A percentile compares a stretch with the other conserved stretches of the same genome.
Evolutionary conservation across 352 stramenopile genomes (phyloP).

Genomic region (Globisporangium emineosum): DNA sequence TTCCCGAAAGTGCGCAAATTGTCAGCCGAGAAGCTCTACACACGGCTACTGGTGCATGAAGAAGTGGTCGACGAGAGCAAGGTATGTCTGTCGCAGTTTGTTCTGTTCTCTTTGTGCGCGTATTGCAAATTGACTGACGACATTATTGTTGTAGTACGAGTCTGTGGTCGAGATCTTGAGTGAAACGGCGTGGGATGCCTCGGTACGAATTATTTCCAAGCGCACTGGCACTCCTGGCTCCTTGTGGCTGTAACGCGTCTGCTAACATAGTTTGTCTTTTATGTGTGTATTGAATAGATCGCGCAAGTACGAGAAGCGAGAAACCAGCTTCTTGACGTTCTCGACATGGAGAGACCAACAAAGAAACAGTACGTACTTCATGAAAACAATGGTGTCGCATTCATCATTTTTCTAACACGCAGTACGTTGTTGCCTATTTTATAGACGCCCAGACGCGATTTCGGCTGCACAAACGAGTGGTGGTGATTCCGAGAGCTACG

Average conservation of each 20-base stretch:
- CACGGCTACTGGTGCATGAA: constrained; percentile 70
- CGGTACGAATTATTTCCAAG: constrained; percentile 34
- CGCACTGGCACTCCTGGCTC: too few relatives aligned
- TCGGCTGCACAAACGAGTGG: background rate
- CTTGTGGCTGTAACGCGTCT: background rate
- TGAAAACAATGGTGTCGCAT: background rate
- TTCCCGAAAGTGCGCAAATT: constrained; percentile 86
- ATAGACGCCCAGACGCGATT: constrained; percentile 7
- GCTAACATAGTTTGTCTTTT: constrained; percentile 3
- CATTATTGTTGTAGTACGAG: constrained; percentile 45
- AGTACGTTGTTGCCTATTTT: background rate
- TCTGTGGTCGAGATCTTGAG: constrained; percentile 73
- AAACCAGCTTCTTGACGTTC: constrained; percentile 59
- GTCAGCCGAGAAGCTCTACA: constrained; percentile 83
- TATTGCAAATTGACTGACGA: background rate
- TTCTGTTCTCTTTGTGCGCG: background rate
- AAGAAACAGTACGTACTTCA: constrained; percentile 50
- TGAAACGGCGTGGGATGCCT: constrained; percentile 76
- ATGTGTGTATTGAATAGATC: constrained; percentile 39
- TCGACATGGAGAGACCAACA: constrained; percentile 56
- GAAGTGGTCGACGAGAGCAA: constrained; percentile 64
- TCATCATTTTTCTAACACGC: background rate
- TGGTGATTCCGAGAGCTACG: constrained; percentile 32
- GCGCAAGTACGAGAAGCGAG: constrained; percentile 41
- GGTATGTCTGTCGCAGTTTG: constrained; percentile 24